phyloP scores from a whole-genome alignment of 78 protist genomes.

The Dictyostelium citrinum region DNA sequence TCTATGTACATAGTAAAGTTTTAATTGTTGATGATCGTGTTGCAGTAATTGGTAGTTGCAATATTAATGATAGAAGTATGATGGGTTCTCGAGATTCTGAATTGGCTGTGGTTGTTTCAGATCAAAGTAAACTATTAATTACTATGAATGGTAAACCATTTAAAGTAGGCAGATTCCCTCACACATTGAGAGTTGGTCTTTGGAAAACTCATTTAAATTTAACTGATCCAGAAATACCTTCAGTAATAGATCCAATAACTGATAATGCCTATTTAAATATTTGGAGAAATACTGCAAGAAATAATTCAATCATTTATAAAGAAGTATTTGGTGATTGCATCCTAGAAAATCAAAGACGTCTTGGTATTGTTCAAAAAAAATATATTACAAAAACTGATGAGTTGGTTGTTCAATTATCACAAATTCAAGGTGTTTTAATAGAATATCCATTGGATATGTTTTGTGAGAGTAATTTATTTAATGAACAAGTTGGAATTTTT shows the following conservation, averaged over 20 bases:
- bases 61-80: conserved; percentile 89
- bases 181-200: conserved; percentile 26
- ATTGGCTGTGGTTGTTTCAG: conserved; percentile 7
- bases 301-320: conserved; percentile 33
- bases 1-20: conserved; percentile 86
- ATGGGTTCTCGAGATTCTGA: conserved; percentile 80
- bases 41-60: conserved; percentile 80
- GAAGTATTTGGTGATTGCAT: conserved; percentile 61
- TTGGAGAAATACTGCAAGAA: conserved; percentile 25
- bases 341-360: conserved; percentile 27
- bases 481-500: background rate
- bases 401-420: background rate
- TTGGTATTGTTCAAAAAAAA: background rate
- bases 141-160: conserved; percentile 60
- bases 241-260: conserved; percentile 49
- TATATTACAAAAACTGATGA: background rate
- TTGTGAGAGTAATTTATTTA: conserved; percentile 6
- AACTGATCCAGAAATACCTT: background rate
- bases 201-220: conserved; percentile 64
- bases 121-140: background rate
- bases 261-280: conserved; percentile 7
- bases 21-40: conserved; percentile 84
- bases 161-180: conserved; percentile 18
- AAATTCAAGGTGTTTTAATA: conserved; percentile 28
- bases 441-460: conserved; percentile 44